These are phyloP conservation scores for Apiospora kogelbergensis DNA, from an alignment of 2,329 filamentous ascomycete genomes.

Conservation along the genomic window DNA sequence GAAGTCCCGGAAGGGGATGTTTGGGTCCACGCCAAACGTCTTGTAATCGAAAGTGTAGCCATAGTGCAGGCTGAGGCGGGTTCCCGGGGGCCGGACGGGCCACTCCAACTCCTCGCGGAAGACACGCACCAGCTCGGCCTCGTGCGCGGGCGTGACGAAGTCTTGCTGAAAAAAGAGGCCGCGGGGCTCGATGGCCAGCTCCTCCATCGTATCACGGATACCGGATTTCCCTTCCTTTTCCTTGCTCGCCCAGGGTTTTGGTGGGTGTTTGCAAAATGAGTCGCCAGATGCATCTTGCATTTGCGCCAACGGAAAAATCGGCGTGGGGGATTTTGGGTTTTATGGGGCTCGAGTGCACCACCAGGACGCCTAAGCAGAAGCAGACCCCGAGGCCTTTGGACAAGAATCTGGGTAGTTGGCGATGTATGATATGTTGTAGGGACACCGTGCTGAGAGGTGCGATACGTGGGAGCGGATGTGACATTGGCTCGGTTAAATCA, in stretches of 20 bases:
- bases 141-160: constrained; percentile 47
- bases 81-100: constrained; percentile 40
- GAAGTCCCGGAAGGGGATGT: constrained; percentile 49
- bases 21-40: constrained; percentile 53
- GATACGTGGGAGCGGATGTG: neutral
- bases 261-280: neutral
- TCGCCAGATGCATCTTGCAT: neutral
- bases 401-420: too few species aligned
- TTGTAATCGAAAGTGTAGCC: constrained; percentile 60
- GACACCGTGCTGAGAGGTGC: neutral
- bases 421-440: neutral
- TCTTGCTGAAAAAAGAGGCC: constrained; percentile 45
- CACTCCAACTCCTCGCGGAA: constrained; percentile 46
- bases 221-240: neutral
- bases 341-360: neutral
- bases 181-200: constrained; percentile 29
- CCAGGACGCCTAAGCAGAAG: neutral
- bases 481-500: constrained; percentile 1
- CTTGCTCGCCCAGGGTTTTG: neutral
- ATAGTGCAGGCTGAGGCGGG: constrained; percentile 52
- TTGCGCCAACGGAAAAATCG: neutral
- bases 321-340: neutral
- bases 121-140: constrained; percentile 41
- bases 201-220: constrained; percentile 19
- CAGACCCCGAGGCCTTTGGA: too few species aligned